Conservation (phyloP, 352 stramenopile genomes). For the Pythium periplocum region DNA sequence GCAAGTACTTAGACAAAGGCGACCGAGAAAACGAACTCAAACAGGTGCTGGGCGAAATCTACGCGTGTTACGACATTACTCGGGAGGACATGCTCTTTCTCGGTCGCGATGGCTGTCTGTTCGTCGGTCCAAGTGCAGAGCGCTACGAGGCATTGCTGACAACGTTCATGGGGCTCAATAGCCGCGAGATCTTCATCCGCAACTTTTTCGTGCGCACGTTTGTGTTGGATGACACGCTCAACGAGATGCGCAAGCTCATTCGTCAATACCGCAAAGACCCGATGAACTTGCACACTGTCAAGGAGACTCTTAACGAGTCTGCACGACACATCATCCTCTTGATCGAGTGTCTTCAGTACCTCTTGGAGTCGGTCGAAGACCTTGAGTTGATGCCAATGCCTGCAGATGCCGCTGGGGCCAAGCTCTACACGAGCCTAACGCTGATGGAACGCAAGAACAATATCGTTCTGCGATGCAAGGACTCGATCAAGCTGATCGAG, state of each 20-base stretch:
- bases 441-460: slow-evolving; percentile 87
- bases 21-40: slow-evolving; percentile 98
- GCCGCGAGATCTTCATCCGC: slow-evolving; percentile 96
- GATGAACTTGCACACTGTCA: slow-evolving; percentile 71
- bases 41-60: slow-evolving; percentile 93
- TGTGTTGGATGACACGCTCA: slow-evolving; percentile 94
- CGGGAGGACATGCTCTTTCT: slow-evolving; percentile 96
- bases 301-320: slow-evolving; percentile 87
- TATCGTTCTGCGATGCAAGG: slow-evolving; percentile 89
- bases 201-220: slow-evolving; percentile 97
- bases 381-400: slow-evolving; percentile 58
- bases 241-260: slow-evolving; percentile 83
- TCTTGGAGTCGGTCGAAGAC: slow-evolving; percentile 93
- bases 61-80: slow-evolving; percentile 95
- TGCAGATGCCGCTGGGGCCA: slow-evolving; percentile 37
- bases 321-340: slow-evolving; percentile 94
- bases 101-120: slow-evolving; percentile 90
- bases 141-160: slow-evolving; percentile 95
- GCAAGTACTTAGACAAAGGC: slow-evolving; percentile 96
- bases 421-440: slow-evolving; percentile 92
- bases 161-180: slow-evolving; percentile 95
- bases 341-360: slow-evolving; percentile 95
- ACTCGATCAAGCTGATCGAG: slow-evolving; percentile 95
- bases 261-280: slow-evolving; percentile 82
- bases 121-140: slow-evolving; percentile 91